Conservation (phyloP, 805 yeast species). For the Candida incommunis region DNA sequence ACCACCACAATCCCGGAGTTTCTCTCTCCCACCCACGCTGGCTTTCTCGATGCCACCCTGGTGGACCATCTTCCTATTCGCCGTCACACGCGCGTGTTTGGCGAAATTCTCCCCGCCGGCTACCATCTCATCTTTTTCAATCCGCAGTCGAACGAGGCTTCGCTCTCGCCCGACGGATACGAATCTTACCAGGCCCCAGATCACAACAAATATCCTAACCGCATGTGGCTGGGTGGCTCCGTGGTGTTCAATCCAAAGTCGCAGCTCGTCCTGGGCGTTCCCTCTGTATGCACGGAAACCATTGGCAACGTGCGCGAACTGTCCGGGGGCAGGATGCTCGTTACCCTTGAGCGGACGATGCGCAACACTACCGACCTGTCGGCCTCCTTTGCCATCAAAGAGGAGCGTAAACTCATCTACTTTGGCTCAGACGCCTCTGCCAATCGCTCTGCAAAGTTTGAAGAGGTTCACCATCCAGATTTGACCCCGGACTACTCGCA, state of each 20-base stretch:
- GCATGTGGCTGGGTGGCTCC: constrained; percentile 75
- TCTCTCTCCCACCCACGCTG: constrained; percentile 11
- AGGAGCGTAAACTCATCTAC: constrained; percentile 48
- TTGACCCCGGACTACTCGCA: constrained; percentile 9
- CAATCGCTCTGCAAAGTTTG: constrained; percentile 9
- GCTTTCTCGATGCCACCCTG: constrained; percentile 17
- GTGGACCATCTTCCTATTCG: constrained; percentile 13
- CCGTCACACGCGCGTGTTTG: constrained; percentile 5
- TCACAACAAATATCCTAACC: constrained; percentile 25
- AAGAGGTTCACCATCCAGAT: constrained; percentile 12
- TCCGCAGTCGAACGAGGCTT: constrained; percentile 34
- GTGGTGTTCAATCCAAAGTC: constrained; percentile 27
- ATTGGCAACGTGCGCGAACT: constrained; percentile 20
- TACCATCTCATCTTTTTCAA: constrained; percentile 57
- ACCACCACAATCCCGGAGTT: background rate
- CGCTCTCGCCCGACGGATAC: constrained; percentile 61
- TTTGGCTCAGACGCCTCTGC: constrained; percentile 25
- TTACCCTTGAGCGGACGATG: constrained; percentile 41
- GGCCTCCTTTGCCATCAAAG: constrained; percentile 27
- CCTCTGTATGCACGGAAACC: constrained; percentile 38
- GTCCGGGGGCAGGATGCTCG: constrained; percentile 26
- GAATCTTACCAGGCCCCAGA: constrained; percentile 63
- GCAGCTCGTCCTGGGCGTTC: constrained; percentile 24
- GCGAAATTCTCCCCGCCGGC: constrained; percentile 27
- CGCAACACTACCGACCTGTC: constrained; percentile 12